Percentiles rank a stretch among this genome's conserved stretches.
These are phyloP conservation scores for Microdochium trichocladiopsis DNA, from an alignment of 2,329 filamentous ascomycete species.

Conservation along the genomic window DNA sequence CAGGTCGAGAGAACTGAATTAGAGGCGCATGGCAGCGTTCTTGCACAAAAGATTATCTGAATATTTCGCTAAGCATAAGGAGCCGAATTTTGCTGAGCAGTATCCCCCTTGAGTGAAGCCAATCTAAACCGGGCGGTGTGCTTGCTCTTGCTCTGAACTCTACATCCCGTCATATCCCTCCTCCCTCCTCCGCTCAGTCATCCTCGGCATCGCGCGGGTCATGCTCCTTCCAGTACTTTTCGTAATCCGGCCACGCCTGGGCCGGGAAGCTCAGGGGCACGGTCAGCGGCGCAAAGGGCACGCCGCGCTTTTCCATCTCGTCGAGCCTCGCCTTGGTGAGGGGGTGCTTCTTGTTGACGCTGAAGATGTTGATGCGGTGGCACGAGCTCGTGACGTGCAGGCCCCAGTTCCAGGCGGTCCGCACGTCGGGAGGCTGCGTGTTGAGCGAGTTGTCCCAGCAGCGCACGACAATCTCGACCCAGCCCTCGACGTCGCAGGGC, in stretches of 20 bases:
- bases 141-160: too few species aligned
- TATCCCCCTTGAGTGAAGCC: too few species aligned
- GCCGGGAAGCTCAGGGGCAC: slow-evolving; percentile 41
- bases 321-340: slow-evolving; percentile 41
- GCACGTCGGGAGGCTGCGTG: slow-evolving; percentile 48
- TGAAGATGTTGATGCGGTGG: slow-evolving; percentile 55
- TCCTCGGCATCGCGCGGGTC: slow-evolving; percentile 15
- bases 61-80: too few species aligned
- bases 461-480: slow-evolving; percentile 50
- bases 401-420: slow-evolving; percentile 58
- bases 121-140: too few species aligned
- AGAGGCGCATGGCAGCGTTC: too few species aligned
- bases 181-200: slow-evolving; percentile 1
- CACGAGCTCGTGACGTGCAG: slow-evolving; percentile 57
- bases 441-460: slow-evolving; percentile 58
- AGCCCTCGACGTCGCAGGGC: slow-evolving; percentile 55
- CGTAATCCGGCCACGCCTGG: slow-evolving; percentile 24
- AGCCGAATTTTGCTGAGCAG: too few species aligned
- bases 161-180: too few species aligned
- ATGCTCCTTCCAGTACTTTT: slow-evolving; percentile 11
- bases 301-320: slow-evolving; percentile 38
- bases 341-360: slow-evolving; percentile 46
- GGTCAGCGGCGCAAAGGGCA: slow-evolving; percentile 46
- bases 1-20: too few species aligned
- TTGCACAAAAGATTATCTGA: too few species aligned